These are phyloP conservation scores for Salix exigua DNA, from an alignment of 345 rosid species.

Conservation along the genomic window DNA sequence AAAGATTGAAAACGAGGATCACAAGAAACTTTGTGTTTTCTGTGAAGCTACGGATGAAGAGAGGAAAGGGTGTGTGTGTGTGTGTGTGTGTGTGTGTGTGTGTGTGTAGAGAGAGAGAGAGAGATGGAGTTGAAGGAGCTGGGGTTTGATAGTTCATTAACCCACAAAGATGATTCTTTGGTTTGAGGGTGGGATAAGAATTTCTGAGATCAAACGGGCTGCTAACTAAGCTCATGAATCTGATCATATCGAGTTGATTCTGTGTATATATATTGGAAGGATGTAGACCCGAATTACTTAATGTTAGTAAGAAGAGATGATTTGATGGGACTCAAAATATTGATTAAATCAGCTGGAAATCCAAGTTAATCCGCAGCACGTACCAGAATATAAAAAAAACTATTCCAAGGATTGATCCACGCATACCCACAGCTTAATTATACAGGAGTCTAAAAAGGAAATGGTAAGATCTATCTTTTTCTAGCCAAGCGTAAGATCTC, in stretches of 20 bases:
- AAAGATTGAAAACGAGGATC: not conserved
- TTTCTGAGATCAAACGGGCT: not conserved
- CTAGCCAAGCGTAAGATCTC: not conserved
- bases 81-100: too few relatives aligned
- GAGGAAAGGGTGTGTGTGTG: not conserved
- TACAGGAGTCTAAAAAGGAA: constrained; percentile 27
- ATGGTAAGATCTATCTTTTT: constrained; percentile 16
- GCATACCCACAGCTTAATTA: constrained; percentile 4
- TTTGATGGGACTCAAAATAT: not conserved
- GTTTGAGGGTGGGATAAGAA: too few relatives aligned
- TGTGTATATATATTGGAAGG: not conserved
- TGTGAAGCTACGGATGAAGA: too few relatives aligned
- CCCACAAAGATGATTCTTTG: too few relatives aligned
- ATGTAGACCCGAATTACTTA: too few relatives aligned
- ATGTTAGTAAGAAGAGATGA: too few relatives aligned
- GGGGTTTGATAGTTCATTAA: too few relatives aligned
- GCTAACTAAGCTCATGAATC: not conserved
- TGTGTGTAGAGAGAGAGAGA: not conserved
- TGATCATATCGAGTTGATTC: not conserved
- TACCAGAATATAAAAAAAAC: not conserved
- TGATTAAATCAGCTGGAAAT: not conserved
- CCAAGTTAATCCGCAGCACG: not conserved
- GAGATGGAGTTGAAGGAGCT: not conserved
- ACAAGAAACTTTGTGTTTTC: not conserved
- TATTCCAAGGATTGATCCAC: not conserved